A percentile compares a stretch with the other conserved stretches of the same genome.
Conservation (phyloP, 257 asterid species). For the Plantago elongata region DNA sequence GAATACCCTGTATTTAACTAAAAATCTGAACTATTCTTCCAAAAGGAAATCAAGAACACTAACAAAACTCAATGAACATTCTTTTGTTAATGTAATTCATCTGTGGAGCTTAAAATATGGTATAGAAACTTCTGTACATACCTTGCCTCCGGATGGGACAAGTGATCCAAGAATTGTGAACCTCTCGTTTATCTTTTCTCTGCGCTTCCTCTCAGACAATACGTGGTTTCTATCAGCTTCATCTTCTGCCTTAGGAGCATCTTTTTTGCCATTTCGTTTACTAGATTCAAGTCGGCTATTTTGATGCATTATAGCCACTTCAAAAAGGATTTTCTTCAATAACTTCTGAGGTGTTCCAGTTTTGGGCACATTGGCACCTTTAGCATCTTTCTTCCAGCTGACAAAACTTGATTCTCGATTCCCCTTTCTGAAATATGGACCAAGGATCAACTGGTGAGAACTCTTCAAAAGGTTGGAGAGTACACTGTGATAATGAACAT, state of each 20-base stretch:
- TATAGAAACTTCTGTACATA: slow-evolving; percentile 17
- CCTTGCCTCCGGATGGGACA: slow-evolving; percentile 86
- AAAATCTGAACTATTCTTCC: no score
- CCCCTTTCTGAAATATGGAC: slow-evolving; percentile 48
- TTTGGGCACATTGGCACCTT: slow-evolving; percentile 19
- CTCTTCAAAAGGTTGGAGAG: slow-evolving; percentile 68
- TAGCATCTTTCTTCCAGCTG: slow-evolving; percentile 45
- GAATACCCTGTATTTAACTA: no score
- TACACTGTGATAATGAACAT: slow-evolving; percentile 60
- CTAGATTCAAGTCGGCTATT: slow-evolving; percentile 24
- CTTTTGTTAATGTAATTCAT: no score
- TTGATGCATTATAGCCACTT: slow-evolving; percentile 58
- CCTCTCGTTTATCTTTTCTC: slow-evolving; percentile 71
- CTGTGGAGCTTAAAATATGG: no score
- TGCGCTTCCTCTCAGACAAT: slow-evolving; percentile 68
- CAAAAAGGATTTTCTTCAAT: slow-evolving; percentile 62
- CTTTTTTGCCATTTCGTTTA: slow-evolving; percentile 33
- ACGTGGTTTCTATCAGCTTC: slow-evolving; percentile 53
- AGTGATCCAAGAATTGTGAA: slow-evolving; percentile 61
- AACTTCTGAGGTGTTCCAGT: slow-evolving; percentile 44
- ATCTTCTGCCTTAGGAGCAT: slow-evolving; percentile 39
- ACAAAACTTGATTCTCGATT: slow-evolving; percentile 55
- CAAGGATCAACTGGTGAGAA: slow-evolving; percentile 66
- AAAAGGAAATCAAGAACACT: not conserved
- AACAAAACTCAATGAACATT: no score